A percentile compares a stretch with the other conserved stretches of the same genome.
These are phyloP conservation scores for Protomyces arabidopsidicola DNA, from an alignment of 1,139 yeast genomes.

Conservation along the genomic window DNA sequence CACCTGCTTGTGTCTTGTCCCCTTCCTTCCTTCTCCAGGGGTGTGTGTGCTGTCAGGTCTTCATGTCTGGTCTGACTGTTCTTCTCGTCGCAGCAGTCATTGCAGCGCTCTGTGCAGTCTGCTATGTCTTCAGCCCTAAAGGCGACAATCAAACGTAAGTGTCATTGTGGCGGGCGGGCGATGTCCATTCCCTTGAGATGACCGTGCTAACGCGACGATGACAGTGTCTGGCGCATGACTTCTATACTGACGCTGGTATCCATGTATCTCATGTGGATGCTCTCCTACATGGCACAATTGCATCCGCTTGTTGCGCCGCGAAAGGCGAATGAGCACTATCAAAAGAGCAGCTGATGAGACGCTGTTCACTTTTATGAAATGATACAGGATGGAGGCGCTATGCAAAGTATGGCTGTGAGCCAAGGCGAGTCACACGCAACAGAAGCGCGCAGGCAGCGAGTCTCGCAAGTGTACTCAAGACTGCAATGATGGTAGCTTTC, in stretches of 20 bases:
- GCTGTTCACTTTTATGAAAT: neutral
- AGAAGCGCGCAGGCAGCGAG: neutral
- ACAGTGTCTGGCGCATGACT: slow-evolving; percentile 84
- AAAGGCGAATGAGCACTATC: slow-evolving; percentile 13
- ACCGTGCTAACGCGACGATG: neutral
- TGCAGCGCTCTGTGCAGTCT: slow-evolving; percentile 56
- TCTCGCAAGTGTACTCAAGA: slow-evolving; percentile 9
- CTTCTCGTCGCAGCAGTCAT: slow-evolving; percentile 58
- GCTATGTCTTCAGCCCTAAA: slow-evolving; percentile 62
- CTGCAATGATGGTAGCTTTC: slow-evolving; percentile 35
- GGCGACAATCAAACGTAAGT: slow-evolving; percentile 48
- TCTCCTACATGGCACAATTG: slow-evolving; percentile 62
- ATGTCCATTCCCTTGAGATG: neutral
- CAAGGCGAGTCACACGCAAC: neutral
- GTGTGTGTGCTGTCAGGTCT: too few relatives aligned
- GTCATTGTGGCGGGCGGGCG: neutral
- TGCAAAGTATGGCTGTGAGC: neutral
- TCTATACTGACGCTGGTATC: slow-evolving; percentile 60
- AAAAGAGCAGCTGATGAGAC: slow-evolving; percentile 5
- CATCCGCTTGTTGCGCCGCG: slow-evolving; percentile 56
- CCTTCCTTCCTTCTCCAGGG: neutral
- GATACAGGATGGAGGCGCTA: neutral
- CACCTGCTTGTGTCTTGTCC: neutral
- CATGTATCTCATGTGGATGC: slow-evolving; percentile 57
- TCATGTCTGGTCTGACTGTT: slow-evolving; percentile 58